Evolutionary conservation across 176 grass and related monocot species (phyloP).

Genomic region (Eragrostis nindensis): DNA sequence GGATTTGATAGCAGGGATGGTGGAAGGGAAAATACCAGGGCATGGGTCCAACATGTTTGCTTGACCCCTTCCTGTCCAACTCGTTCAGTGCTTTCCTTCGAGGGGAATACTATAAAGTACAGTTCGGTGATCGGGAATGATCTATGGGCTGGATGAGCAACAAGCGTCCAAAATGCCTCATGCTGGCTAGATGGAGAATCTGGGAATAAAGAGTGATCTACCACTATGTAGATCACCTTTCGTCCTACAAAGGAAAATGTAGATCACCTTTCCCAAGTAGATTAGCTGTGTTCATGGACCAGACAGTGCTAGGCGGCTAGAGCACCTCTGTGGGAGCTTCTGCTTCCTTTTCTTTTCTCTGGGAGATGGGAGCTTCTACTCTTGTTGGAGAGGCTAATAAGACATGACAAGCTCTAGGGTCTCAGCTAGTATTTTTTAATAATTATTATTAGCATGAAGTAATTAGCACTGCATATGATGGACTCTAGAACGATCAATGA

Average conservation of each 20-base stretch:
- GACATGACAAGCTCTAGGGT: not conserved
- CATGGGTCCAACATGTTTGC: constrained; percentile 21
- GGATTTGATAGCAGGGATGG: constrained; percentile 29
- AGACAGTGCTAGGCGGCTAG: constrained; percentile 7
- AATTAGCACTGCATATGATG: not conserved
- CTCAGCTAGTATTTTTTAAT: too few species aligned
- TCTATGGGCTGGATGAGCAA: not conserved
- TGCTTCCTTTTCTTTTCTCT: not conserved
- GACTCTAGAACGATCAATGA: not conserved
- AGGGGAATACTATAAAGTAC: not conserved
- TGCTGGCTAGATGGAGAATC: constrained; percentile 42
- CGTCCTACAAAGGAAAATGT: not conserved
- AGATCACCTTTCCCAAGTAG: constrained; percentile 16
- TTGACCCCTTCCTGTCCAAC: not conserved
- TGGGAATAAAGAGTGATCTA: constrained; percentile 24
- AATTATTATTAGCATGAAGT: not conserved
- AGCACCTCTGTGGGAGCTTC: not conserved
- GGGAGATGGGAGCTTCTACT: constrained; percentile 23
- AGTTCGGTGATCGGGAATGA: constrained; percentile 9
- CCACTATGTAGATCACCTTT: constrained; percentile 30
- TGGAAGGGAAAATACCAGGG: not conserved
- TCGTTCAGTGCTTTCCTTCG: not conserved
- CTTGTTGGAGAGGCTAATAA: not conserved
- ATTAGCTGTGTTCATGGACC: constrained; percentile 1
- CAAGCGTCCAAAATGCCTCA: constrained; percentile 31